Percentiles rank a stretch among this genome's conserved stretches.
Conservation (phyloP, 805 yeast species). For the Diddensiella santjacobensis region DNA sequence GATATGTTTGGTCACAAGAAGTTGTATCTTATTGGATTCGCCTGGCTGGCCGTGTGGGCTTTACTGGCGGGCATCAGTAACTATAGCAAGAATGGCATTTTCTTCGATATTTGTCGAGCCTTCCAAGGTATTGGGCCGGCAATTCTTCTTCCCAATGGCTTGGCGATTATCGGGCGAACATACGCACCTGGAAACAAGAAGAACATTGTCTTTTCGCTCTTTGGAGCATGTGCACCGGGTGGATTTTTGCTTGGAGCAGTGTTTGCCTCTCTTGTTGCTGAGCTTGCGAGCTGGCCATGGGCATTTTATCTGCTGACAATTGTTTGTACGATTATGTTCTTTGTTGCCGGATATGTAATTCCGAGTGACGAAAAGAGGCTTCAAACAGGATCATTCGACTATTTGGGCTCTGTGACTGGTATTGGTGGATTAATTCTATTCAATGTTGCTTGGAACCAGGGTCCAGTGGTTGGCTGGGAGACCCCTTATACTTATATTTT, state of each 20-base stretch:
- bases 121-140: slow-evolving; percentile 66
- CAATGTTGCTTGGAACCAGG: slow-evolving; percentile 72
- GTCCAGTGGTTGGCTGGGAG: slow-evolving; percentile 67
- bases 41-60: slow-evolving; percentile 54
- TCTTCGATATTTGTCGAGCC: slow-evolving; percentile 45
- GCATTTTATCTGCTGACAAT: slow-evolving; percentile 48
- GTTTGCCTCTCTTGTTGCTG: slow-evolving; percentile 47
- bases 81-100: slow-evolving; percentile 35
- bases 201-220: slow-evolving; percentile 50
- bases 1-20: slow-evolving; percentile 64
- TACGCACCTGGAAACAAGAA: slow-evolving; percentile 48
- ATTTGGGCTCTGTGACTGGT: slow-evolving; percentile 53
- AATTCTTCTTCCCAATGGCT: slow-evolving; percentile 52
- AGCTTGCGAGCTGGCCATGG: slow-evolving; percentile 54
- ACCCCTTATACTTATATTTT: slow-evolving; percentile 54
- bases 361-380: not conserved
- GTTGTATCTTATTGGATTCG: slow-evolving; percentile 51
- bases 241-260: slow-evolving; percentile 57
- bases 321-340: slow-evolving; percentile 33
- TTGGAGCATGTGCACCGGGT: slow-evolving; percentile 60
- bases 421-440: slow-evolving; percentile 57
- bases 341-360: slow-evolving; percentile 12
- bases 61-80: slow-evolving; percentile 55
- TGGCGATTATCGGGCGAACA: slow-evolving; percentile 48
- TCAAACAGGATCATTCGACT: slow-evolving; percentile 42